Conservation (phyloP, 805 yeast species). For the Wickerhamiella kazuoi region DNA sequence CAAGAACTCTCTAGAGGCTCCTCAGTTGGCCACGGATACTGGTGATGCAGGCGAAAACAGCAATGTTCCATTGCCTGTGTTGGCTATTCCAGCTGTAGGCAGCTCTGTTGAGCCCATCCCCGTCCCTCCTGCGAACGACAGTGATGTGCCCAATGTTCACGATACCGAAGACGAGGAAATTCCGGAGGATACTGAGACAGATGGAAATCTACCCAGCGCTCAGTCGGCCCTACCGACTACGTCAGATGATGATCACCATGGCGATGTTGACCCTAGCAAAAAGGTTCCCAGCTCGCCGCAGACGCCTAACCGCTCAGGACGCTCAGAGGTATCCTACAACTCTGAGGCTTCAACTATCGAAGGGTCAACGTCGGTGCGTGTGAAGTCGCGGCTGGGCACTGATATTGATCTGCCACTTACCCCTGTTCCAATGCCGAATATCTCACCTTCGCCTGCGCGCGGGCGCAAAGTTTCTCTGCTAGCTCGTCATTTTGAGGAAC, state of each 20-base stretch:
- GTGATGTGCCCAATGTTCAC: background rate
- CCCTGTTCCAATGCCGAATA: conserved; percentile 38
- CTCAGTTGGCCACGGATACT: background rate
- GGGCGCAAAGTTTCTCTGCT: conserved; percentile 20
- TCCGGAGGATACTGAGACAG: background rate
- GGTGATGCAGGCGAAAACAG: background rate
- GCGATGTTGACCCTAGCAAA: background rate
- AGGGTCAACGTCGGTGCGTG: conserved; percentile 1
- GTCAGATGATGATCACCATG: background rate
- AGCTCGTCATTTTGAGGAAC: conserved; percentile 55
- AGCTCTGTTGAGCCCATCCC: background rate
- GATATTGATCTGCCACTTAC: conserved; percentile 10
- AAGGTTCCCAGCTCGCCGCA: background rate
- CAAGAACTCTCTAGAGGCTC: background rate
- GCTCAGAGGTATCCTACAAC: too few relatives aligned
- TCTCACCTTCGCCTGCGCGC: conserved; percentile 1
- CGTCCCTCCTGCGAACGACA: background rate
- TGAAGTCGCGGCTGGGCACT: conserved; percentile 12
- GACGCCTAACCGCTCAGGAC: background rate
- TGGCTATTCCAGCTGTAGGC: too few relatives aligned
- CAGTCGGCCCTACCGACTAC: background rate
- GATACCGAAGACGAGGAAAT: background rate
- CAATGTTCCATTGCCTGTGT: too few relatives aligned
- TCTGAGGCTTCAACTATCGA: background rate
- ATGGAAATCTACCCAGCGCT: background rate